Conservation (phyloP, 2,329 filamentous ascomycete genomes). For the Falciphora oryzae region DNA sequence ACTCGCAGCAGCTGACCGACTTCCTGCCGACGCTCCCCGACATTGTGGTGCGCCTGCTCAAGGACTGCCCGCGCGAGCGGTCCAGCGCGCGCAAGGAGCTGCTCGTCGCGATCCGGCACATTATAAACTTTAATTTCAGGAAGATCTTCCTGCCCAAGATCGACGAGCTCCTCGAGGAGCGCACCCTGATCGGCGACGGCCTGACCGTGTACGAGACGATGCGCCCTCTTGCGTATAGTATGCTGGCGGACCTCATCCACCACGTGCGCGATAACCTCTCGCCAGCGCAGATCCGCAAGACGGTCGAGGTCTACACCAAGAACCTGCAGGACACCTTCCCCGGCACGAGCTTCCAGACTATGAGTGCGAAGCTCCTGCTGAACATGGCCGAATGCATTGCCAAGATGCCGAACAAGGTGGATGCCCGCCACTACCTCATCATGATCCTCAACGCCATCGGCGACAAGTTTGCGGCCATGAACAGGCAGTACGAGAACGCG, state of each 20-base stretch:
- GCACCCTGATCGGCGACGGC: slow-evolving; percentile 90
- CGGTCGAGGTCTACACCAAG: slow-evolving; percentile 93
- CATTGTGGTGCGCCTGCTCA: slow-evolving; percentile 83
- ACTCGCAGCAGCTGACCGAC: slow-evolving; percentile 79
- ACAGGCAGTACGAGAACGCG: slow-evolving; percentile 88
- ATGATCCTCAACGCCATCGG: slow-evolving; percentile 98
- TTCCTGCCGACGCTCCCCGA: slow-evolving; percentile 81
- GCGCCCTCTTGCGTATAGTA: slow-evolving; percentile 92
- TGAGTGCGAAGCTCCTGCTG: slow-evolving; percentile 93
- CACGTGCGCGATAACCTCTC: slow-evolving; percentile 87
- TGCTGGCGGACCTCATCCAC: slow-evolving; percentile 96
- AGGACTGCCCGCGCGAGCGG: slow-evolving; percentile 92
- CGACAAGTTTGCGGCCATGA: slow-evolving; percentile 98
- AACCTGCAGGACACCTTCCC: slow-evolving; percentile 95
- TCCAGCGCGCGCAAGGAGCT: slow-evolving; percentile 91
- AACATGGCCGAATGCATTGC: slow-evolving; percentile 99
- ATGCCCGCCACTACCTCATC: slow-evolving; percentile 91
- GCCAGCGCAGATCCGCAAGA: slow-evolving; percentile 88
- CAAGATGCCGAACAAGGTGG: slow-evolving; percentile 85
- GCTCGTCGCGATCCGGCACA: slow-evolving; percentile 91
- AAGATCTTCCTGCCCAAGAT: slow-evolving; percentile 94
- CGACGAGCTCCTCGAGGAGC: slow-evolving; percentile 88
- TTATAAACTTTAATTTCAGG: slow-evolving; percentile 98
- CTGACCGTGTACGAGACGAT: slow-evolving; percentile 96
- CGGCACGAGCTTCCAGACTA: slow-evolving; percentile 97